Percentiles rank a stretch among this genome's conserved stretches.
Conservation (phyloP, 2,329 filamentous ascomycete genomes). For the Acrocalymma vagum region DNA sequence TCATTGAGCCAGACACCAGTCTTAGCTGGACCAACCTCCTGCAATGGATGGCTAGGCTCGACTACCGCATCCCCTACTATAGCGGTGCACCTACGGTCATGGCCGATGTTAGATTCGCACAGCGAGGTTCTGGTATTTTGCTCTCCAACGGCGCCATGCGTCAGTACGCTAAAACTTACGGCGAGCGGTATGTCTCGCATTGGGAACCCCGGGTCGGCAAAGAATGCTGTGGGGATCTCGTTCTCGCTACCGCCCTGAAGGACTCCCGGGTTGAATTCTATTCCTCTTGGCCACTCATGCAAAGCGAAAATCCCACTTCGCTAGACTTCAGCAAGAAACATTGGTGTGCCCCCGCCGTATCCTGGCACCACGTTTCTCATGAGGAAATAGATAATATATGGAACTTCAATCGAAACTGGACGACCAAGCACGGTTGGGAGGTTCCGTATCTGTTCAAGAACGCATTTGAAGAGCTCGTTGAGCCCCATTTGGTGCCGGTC, state of each 20-base stretch:
- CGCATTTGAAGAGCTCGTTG: conserved; percentile 41
- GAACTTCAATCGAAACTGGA: conserved; percentile 44
- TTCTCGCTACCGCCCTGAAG: conserved; percentile 43
- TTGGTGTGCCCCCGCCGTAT: conserved; percentile 54
- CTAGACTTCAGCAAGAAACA: conserved; percentile 49
- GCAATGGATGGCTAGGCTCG: conserved; percentile 48
- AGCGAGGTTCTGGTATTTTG: conserved; percentile 54
- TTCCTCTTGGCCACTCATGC: conserved; percentile 52
- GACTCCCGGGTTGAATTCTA: conserved; percentile 47
- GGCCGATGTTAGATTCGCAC: conserved; percentile 48
- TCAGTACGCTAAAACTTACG: conserved; percentile 39
- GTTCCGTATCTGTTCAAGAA: conserved; percentile 43
- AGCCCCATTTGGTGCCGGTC: conserved; percentile 34
- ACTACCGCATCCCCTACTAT: conserved; percentile 52
- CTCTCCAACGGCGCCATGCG: conserved; percentile 51
- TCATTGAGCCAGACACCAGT: conserved; percentile 46
- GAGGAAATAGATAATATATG: conserved; percentile 37
- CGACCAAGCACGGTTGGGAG: conserved; percentile 36
- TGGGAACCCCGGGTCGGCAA: conserved; percentile 43
- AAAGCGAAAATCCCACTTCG: conserved; percentile 51
- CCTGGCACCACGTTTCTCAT: conserved; percentile 42
- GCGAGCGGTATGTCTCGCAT: conserved; percentile 35
- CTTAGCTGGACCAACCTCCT: conserved; percentile 48
- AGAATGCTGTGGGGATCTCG: conserved; percentile 50
- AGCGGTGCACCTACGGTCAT: conserved; percentile 49